A percentile compares a stretch with the other conserved stretches of the same genome.
These are phyloP conservation scores for Coniella vitis DNA, from an alignment of 2,329 filamentous ascomycete genomes.

Conservation along the genomic window DNA sequence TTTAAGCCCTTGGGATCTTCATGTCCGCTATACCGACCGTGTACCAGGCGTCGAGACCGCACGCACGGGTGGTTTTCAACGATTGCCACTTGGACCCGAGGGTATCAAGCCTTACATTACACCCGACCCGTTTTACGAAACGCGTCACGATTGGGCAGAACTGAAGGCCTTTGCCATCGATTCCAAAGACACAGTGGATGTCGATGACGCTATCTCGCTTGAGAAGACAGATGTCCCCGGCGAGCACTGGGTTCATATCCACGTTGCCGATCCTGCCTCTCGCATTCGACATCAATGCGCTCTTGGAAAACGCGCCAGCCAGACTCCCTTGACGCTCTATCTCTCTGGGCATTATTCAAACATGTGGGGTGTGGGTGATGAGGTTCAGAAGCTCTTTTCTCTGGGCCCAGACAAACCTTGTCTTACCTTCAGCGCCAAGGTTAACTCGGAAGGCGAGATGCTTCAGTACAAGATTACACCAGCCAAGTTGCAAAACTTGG, in stretches of 20 bases:
- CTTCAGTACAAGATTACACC: slow-evolving; percentile 49
- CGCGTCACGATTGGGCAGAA: slow-evolving; percentile 54
- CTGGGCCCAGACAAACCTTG: slow-evolving; percentile 43
- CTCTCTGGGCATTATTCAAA: slow-evolving; percentile 49
- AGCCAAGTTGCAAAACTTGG: slow-evolving; percentile 45
- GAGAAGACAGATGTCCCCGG: slow-evolving; percentile 46
- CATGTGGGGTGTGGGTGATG: slow-evolving; percentile 40
- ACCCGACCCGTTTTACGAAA: slow-evolving; percentile 37
- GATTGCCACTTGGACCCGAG: slow-evolving; percentile 23
- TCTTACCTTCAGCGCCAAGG: slow-evolving; percentile 55
- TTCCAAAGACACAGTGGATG: slow-evolving; percentile 55
- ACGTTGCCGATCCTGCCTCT: slow-evolving; percentile 73
- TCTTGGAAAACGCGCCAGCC: slow-evolving; percentile 54
- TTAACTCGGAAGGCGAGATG: slow-evolving; percentile 46
- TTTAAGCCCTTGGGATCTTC: slow-evolving; percentile 64
- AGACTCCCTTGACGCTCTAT: slow-evolving; percentile 54
- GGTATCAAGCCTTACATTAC: slow-evolving; percentile 6
- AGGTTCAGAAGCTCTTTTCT: slow-evolving; percentile 43
- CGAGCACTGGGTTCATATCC: slow-evolving; percentile 69
- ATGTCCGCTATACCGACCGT: slow-evolving; percentile 52
- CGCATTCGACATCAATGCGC: slow-evolving; percentile 53
- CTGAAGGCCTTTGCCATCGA: slow-evolving; percentile 69
- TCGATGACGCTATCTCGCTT: slow-evolving; percentile 74
- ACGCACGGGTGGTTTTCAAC: slow-evolving; percentile 35
- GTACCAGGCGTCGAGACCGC: slow-evolving; percentile 42